Evolutionary conservation across 2,329 filamentous ascomycete species (phyloP).

Genomic region (Xylariaceae sp.): DNA sequence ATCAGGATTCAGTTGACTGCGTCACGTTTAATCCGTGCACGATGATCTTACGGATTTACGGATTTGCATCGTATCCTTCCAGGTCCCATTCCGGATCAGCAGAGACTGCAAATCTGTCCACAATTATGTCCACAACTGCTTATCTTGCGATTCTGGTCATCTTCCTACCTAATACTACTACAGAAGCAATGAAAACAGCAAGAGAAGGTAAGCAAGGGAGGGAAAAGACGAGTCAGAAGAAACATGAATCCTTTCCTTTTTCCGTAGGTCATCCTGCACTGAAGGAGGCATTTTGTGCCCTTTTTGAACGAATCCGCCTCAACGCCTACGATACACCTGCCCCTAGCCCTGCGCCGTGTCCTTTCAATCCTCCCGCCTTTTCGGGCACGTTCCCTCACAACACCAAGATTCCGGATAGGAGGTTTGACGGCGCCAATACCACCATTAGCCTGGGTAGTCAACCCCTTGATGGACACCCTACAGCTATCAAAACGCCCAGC

Average conservation of each 20-base stretch:
- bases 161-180: too few relatives aligned
- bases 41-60: too few relatives aligned
- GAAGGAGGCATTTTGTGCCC: conserved; percentile 3
- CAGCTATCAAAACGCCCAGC: conserved; percentile 13
- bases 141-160: not conserved
- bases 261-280: not conserved
- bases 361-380: conserved; percentile 17
- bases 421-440: conserved; percentile 8
- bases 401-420: conserved; percentile 12
- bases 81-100: too few relatives aligned
- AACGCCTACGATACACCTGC: conserved; percentile 6
- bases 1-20: too few relatives aligned
- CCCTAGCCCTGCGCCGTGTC: conserved; percentile 12
- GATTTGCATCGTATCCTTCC: too few relatives aligned
- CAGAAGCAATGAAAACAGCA: not conserved
- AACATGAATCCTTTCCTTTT: not conserved
- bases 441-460: not conserved
- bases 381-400: conserved; percentile 1
- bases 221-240: not conserved
- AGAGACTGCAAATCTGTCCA: too few relatives aligned
- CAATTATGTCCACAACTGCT: not conserved
- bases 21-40: too few relatives aligned
- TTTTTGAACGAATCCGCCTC: not conserved
- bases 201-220: not conserved
- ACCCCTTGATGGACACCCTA: conserved; percentile 8